Evolutionary conservation across 2,329 filamentous ascomycete genomes (phyloP).

Genomic region (Fusarium heterosporum): DNA sequence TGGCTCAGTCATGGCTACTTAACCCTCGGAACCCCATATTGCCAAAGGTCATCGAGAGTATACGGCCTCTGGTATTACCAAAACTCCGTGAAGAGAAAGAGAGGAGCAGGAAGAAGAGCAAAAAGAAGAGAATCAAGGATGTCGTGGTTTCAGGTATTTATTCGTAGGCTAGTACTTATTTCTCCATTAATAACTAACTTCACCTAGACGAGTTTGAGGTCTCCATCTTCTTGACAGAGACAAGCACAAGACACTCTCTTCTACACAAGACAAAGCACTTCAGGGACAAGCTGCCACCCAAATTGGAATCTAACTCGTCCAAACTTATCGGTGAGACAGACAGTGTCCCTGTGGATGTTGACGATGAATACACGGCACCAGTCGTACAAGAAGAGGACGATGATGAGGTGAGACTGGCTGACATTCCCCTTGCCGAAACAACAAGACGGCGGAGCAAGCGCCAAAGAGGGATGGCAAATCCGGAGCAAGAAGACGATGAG

Average conservation of each 20-base stretch:
- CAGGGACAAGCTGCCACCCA: constrained; percentile 65
- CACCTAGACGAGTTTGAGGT: constrained; percentile 90
- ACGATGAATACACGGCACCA: constrained; percentile 53
- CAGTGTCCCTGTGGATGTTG: constrained; percentile 65
- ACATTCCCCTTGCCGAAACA: constrained; percentile 50
- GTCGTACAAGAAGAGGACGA: constrained; percentile 64
- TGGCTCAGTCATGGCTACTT: constrained; percentile 86
- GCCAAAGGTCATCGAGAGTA: constrained; percentile 83
- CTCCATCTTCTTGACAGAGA: constrained; percentile 91
- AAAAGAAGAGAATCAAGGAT: constrained; percentile 88
- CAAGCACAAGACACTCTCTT: constrained; percentile 84
- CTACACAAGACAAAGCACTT: constrained; percentile 88
- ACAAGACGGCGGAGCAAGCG: constrained; percentile 47
- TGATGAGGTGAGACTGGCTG: constrained; percentile 49
- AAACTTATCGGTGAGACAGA: constrained; percentile 69
- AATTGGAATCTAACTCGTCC: constrained; percentile 70
- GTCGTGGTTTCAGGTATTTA: constrained; percentile 78
- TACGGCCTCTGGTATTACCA: constrained; percentile 87
- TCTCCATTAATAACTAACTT: constrained; percentile 29
- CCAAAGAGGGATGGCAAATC: constrained; percentile 40
- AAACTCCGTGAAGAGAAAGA: constrained; percentile 90
- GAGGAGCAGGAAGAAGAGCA: constrained; percentile 68
- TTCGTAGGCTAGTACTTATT: not conserved
- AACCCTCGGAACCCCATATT: constrained; percentile 81
- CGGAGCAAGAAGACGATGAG: constrained; percentile 51